These are phyloP conservation scores for Clonostachys byssicola DNA, from an alignment of 2,329 filamentous ascomycete genomes.

Conservation along the genomic window DNA sequence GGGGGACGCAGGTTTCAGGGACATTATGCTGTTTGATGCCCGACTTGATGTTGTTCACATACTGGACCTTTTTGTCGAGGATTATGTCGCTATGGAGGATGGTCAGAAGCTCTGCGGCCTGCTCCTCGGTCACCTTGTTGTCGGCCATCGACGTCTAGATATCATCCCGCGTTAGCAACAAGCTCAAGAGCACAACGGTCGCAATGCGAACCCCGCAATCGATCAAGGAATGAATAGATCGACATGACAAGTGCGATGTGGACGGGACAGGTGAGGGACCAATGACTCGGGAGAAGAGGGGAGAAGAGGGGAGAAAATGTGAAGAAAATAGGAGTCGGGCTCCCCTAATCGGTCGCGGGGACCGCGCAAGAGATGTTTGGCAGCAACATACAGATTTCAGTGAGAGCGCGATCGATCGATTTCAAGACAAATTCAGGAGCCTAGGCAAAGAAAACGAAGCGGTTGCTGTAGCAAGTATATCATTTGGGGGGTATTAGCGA, in stretches of 20 bases:
- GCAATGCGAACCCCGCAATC: too few relatives aligned
- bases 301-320: neutral
- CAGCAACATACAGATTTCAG: neutral
- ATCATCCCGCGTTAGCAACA: too few relatives aligned
- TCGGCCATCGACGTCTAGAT: constrained; percentile 39
- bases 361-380: neutral
- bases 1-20: constrained; percentile 65
- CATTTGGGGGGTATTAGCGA: neutral
- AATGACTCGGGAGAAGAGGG: neutral
- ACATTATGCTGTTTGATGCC: constrained; percentile 92
- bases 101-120: constrained; percentile 48
- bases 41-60: constrained; percentile 74
- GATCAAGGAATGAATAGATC: too few relatives aligned
- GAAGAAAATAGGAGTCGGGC: neutral
- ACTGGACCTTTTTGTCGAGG: constrained; percentile 66
- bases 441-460: neutral
- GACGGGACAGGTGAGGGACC: neutral
- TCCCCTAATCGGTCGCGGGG: too few relatives aligned
- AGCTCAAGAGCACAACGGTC: too few relatives aligned
- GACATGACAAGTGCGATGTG: too few relatives aligned
- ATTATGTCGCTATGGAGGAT: constrained; percentile 58
- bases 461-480: neutral
- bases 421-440: neutral
- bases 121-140: constrained; percentile 50
- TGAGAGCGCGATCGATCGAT: neutral